Conservation (phyloP, 2,329 filamentous ascomycete genomes). For the Botrytis squamosa region DNA sequence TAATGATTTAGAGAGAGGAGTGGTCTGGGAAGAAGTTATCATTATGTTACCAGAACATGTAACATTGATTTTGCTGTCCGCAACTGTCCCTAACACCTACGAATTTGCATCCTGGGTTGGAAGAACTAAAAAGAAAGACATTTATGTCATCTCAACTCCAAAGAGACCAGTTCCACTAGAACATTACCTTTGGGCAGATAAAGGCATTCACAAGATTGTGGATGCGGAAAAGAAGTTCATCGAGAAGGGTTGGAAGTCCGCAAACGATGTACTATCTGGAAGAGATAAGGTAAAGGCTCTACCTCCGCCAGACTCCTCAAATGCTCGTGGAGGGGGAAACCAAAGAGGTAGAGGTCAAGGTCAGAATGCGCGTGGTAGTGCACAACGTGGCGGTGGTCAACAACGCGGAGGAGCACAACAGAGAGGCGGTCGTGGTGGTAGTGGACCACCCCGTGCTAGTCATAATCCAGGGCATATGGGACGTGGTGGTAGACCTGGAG, state of each 20-base stretch:
- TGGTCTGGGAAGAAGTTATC: slow-evolving; percentile 99
- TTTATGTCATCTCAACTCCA: slow-evolving; percentile 96
- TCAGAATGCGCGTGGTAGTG: slow-evolving; percentile 50
- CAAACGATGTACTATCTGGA: slow-evolving; percentile 76
- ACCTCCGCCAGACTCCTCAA: slow-evolving; percentile 38
- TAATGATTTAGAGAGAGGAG: slow-evolving; percentile 91
- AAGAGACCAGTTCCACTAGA: slow-evolving; percentile 94
- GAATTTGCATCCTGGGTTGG: slow-evolving; percentile 99
- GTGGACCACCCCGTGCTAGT: slow-evolving; percentile 46
- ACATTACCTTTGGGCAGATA: slow-evolving; percentile 94
- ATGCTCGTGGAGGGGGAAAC: slow-evolving; percentile 49
- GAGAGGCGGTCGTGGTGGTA: slow-evolving; percentile 52
- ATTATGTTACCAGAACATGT: slow-evolving; percentile 99
- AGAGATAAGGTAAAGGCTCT: slow-evolving; percentile 70
- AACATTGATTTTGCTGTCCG: slow-evolving; percentile 89
- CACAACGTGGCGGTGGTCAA: slow-evolving; percentile 49
- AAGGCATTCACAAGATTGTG: slow-evolving; percentile 91
- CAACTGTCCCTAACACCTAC: slow-evolving; percentile 94
- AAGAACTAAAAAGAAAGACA: slow-evolving; percentile 96
- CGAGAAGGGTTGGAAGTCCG: slow-evolving; percentile 92
- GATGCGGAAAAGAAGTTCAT: slow-evolving; percentile 88
- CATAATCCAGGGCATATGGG: slow-evolving; percentile 82
- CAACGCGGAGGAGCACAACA: slow-evolving; percentile 48
- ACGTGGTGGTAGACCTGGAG: slow-evolving; percentile 78
- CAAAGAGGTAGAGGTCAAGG: slow-evolving; percentile 52